A percentile compares a stretch with the other conserved stretches of the same genome.
phyloP scores from a whole-genome alignment of 2,329 filamentous ascomycete genomes.

The Lithohypha guttulata region DNA sequence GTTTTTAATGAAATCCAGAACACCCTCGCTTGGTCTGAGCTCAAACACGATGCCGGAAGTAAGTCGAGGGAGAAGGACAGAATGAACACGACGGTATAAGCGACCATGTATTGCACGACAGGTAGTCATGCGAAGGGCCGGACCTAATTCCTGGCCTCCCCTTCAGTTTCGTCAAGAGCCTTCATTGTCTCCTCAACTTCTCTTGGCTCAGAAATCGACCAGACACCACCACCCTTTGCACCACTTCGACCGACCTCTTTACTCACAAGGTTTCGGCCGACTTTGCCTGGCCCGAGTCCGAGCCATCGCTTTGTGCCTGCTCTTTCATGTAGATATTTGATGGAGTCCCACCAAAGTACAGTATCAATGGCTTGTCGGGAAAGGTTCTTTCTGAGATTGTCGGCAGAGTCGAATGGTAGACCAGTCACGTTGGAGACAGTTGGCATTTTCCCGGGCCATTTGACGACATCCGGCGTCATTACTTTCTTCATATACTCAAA shows the following conservation, averaged over 20 bases:
- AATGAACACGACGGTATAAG: too few species aligned
- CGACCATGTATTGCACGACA: not conserved
- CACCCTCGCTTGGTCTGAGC: too few species aligned
- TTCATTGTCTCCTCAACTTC: constrained; percentile 47
- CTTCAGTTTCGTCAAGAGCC: constrained; percentile 16
- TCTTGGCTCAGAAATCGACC: constrained; percentile 74
- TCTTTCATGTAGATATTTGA: constrained; percentile 77
- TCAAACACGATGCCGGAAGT: too few species aligned
- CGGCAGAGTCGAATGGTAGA: constrained; percentile 60
- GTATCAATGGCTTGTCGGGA: constrained; percentile 81
- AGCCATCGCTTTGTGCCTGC: constrained; percentile 74
- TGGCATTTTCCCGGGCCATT: constrained; percentile 62
- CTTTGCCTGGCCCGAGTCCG: constrained; percentile 86
- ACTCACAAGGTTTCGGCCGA: constrained; percentile 83
- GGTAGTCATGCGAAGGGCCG: not conserved
- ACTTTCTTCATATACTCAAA: constrained; percentile 61
- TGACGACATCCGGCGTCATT: constrained; percentile 54
- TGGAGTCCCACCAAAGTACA: constrained; percentile 88
- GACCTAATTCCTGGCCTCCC: constrained; percentile 9
- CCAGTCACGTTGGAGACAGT: constrained; percentile 83
- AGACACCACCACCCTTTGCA: constrained; percentile 82
- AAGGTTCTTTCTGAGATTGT: constrained; percentile 67
- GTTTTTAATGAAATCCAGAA: too few species aligned
- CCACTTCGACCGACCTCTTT: constrained; percentile 81
- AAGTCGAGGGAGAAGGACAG: too few species aligned